Percentiles rank a stretch among this genome's conserved stretches.
Evolutionary conservation across 306 rosid species (phyloP).

Genomic region (Vigna trinervia): DNA sequence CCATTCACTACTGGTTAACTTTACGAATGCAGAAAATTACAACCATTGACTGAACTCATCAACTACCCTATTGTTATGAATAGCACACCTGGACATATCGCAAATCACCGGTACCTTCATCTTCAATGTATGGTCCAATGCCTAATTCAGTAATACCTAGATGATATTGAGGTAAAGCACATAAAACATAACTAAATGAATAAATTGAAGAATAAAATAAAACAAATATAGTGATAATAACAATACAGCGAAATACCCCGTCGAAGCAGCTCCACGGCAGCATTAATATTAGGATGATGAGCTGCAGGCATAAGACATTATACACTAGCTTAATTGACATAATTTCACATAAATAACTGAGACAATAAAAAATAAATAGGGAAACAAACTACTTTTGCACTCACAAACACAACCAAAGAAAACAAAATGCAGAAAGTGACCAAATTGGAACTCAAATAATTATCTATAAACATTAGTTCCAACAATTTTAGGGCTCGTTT

Average conservation of each 20-base stretch:
- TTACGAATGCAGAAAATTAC: slow-evolving; percentile 10
- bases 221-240: slow-evolving; percentile 6
- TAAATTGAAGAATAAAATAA: background rate
- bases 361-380: background rate
- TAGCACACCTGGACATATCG: slow-evolving; percentile 77
- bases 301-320: slow-evolving; percentile 56
- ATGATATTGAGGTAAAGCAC: slow-evolving; percentile 23
- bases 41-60: slow-evolving; percentile 28
- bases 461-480: too few species aligned
- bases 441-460: background rate
- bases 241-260: slow-evolving; percentile 55
- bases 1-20: slow-evolving; percentile 30
- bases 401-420: background rate
- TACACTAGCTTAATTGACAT: slow-evolving; percentile 23
- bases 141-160: slow-evolving; percentile 72
- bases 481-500: too few species aligned
- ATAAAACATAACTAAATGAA: slow-evolving; percentile 5
- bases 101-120: slow-evolving; percentile 80
- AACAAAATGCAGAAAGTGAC: background rate
- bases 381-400: background rate
- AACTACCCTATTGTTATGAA: slow-evolving; percentile 14
- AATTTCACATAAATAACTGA: slow-evolving; percentile 9
- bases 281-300: slow-evolving; percentile 95
- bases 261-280: slow-evolving; percentile 78
- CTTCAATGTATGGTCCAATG: slow-evolving; percentile 77